Percentiles rank a stretch among this genome's conserved stretches.
phyloP scores from a whole-genome alignment of 345 rosid genomes.

The Brassica rapa region DNA sequence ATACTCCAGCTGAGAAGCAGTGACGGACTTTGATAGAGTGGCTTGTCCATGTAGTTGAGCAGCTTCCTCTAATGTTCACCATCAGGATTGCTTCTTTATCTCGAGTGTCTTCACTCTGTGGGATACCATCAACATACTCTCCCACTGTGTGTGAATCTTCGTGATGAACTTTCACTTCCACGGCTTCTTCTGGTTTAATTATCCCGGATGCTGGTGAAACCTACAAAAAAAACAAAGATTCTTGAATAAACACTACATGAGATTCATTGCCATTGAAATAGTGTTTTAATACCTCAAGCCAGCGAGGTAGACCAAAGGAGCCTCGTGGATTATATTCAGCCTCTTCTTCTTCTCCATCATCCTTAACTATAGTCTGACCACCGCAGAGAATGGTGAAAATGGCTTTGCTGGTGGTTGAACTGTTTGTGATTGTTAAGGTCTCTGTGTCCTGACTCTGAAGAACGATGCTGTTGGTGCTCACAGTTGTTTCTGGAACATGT shows the following conservation, averaged over 20 bases:
- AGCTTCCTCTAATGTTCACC: constrained; percentile 60
- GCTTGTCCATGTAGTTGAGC: constrained; percentile 53
- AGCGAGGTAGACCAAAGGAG: constrained; percentile 74
- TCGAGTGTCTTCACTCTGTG: constrained; percentile 83
- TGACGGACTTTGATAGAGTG: constrained; percentile 65
- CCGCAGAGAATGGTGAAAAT: constrained; percentile 60
- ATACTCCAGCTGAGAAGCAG: constrained; percentile 60
- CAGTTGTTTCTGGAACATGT: constrained; percentile 59
- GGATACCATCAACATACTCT: constrained; percentile 78
- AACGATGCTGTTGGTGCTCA: constrained; percentile 62
- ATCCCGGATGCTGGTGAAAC: constrained; percentile 79
- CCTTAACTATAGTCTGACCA: constrained; percentile 58
- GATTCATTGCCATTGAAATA: neutral
- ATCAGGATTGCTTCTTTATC: constrained; percentile 74
- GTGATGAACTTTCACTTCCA: constrained; percentile 68
- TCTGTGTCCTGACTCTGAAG: constrained; percentile 84
- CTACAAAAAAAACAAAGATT: constrained; percentile 35
- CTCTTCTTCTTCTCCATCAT: constrained; percentile 49
- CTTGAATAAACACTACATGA: neutral
- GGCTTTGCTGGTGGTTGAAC: constrained; percentile 51
- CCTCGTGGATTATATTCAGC: constrained; percentile 64
- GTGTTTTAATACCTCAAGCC: constrained; percentile 81
- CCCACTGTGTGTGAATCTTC: constrained; percentile 71
- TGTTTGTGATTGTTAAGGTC: constrained; percentile 67
- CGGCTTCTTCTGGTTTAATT: constrained; percentile 57